These are phyloP conservation scores for Pseudozyma thailandica DNA, from an alignment of 1,284 basidiomycete species.

Conservation along the genomic window DNA sequence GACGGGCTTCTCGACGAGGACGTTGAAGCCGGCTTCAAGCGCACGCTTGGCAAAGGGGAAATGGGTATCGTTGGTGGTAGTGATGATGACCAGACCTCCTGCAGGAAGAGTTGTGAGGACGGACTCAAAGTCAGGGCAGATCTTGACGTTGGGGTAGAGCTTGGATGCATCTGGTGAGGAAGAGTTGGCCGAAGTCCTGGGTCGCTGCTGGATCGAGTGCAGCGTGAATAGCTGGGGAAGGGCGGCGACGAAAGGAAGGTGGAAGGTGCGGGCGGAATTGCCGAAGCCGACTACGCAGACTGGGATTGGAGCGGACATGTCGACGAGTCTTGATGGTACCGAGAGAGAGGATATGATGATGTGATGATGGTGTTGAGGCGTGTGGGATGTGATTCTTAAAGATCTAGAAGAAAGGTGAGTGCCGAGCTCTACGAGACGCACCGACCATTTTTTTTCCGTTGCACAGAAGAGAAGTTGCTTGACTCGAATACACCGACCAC, in stretches of 20 bases:
- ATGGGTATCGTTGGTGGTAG: slow-evolving; percentile 65
- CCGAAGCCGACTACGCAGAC: slow-evolving; percentile 63
- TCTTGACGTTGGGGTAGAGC: slow-evolving; percentile 50
- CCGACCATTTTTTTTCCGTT: background rate
- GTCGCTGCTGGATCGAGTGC: slow-evolving; percentile 63
- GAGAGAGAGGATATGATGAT: background rate
- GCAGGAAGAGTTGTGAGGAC: slow-evolving; percentile 59
- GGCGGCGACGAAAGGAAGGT: slow-evolving; percentile 60
- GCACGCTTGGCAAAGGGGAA: slow-evolving; percentile 61
- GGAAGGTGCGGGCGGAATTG: slow-evolving; percentile 62
- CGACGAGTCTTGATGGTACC: background rate
- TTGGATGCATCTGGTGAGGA: slow-evolving; percentile 41
- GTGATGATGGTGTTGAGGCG: too few relatives aligned
- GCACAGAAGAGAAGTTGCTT: background rate
- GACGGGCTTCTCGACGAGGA: slow-evolving; percentile 66
- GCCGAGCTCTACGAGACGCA: slow-evolving; percentile 2
- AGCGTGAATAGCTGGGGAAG: slow-evolving; percentile 56
- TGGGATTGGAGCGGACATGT: slow-evolving; percentile 37
- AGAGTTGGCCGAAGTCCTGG: slow-evolving; percentile 37
- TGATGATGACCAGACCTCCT: slow-evolving; percentile 62
- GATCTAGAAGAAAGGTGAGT: background rate
- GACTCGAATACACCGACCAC: background rate
- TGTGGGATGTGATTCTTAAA: background rate
- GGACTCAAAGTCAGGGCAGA: slow-evolving; percentile 54
- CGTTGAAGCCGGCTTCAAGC: slow-evolving; percentile 60